Evolutionary conservation across 371 early-diverging fungal genomes (phyloP).

Genomic region (Apophysomyces sp.): DNA sequence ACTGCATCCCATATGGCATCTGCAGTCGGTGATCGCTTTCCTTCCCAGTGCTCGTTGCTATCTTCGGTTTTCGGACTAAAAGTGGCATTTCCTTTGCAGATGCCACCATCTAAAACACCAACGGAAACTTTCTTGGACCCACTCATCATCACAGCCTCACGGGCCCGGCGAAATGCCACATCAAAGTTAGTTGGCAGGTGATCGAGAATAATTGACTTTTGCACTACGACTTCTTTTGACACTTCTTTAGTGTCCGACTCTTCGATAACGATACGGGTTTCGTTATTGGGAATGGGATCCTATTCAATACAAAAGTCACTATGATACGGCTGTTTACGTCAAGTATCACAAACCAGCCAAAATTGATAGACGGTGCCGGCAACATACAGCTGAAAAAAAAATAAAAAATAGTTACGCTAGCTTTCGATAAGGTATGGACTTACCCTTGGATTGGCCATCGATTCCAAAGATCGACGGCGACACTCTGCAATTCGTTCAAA

Average conservation of each 20-base stretch:
- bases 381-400: conserved; percentile 28
- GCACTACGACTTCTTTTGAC: conserved; percentile 30
- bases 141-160: conserved; percentile 16
- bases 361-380: conserved; percentile 44
- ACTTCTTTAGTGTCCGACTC: conserved; percentile 30
- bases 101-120: not conserved
- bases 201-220: conserved; percentile 31
- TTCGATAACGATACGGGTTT: conserved; percentile 39
- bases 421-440: not conserved
- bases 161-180: conserved; percentile 31
- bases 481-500: conserved; percentile 32
- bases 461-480: conserved; percentile 24
- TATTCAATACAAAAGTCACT: not conserved
- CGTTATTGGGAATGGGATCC: conserved; percentile 33
- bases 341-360: conserved; percentile 23
- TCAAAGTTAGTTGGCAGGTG: conserved; percentile 42
- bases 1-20: conserved; percentile 7
- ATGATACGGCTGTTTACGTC: not conserved
- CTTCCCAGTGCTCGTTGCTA: not conserved
- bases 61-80: not conserved
- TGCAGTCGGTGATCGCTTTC: not conserved
- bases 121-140: not conserved
- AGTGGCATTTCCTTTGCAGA: not conserved
- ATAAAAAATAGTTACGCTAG: not conserved
- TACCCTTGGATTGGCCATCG: conserved; percentile 32